Base-by-base conservation (phyloP, 225 moss, liverwort and hornwort genomes). In the Anthoceros angustus region DNA sequence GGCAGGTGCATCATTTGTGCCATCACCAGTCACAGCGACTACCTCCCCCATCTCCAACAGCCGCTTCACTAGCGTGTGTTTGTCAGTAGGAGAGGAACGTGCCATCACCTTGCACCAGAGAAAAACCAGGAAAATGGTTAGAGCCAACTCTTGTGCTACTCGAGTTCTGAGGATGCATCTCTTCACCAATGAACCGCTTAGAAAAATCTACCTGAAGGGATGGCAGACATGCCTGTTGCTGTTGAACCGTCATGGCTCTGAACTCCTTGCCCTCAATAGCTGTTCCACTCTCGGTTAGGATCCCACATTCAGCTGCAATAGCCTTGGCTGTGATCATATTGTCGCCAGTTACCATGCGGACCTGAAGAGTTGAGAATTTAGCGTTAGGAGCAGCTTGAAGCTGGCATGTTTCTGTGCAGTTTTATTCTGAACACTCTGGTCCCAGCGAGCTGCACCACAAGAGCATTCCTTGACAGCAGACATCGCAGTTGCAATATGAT, bases 1-100 rank as follows among this genome's bases (percentile, higher is more conserved):
- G 70, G 93, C 93, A 42, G 93, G 93, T 68, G 93, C 93, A 81
- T 93, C 93, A 81, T 93, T 93, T 69, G 93, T 93, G 42, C 93
- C 93, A 77, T 93, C 93, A 42, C 93, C 93, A 60, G 93, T 93
- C 41, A 93, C 93, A 42, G 83, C 89, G 42, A 89, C 92, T 67
- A 92, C 79, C 41, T 92, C 89, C 48, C 85, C 84, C 85, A 89
- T 87, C 75, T 92, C 92, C 67, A 89, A 68, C 64, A 92, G 77
- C 41, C 92, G 79, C 72, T 74, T 89, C 61, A 92, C 92, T 69
- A 92, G 76, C 48, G 64, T 80, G 70, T 88, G 79, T 75, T 92
- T 92, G 71, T 92, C 92, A 63, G 86, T 86, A 12, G 92, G 92
- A 76, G 92, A 92, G 39, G 92, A 86, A 67, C 92, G 83, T 69